phyloP scores from a whole-genome alignment of 306 rosid genomes.

The Sechiopsis laciniata region DNA sequence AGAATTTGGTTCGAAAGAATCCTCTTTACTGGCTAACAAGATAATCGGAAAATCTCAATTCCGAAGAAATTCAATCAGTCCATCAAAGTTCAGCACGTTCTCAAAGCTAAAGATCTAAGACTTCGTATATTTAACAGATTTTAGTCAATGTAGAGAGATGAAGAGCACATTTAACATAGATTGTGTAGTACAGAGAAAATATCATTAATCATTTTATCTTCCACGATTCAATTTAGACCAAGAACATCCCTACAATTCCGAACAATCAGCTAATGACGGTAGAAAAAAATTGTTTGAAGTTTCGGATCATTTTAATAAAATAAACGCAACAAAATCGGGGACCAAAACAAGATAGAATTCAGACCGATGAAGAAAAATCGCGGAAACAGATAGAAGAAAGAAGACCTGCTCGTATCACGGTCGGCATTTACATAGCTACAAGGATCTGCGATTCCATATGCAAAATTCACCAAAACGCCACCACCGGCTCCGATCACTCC shows the following conservation, averaged over 20 bases:
- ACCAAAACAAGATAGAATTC: not conserved
- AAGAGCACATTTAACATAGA: not conserved
- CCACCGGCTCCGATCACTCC: slow-evolving; percentile 85
- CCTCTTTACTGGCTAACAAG: not conserved
- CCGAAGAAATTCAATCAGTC: not conserved
- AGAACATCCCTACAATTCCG: slow-evolving; percentile 12
- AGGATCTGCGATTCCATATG: slow-evolving; percentile 99
- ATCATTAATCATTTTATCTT: not conserved
- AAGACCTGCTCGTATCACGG: slow-evolving; percentile 78
- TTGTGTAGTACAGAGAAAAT: not conserved
- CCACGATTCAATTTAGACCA: slow-evolving; percentile 16
- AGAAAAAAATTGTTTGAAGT: not conserved
- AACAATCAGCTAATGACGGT: slow-evolving; percentile 12
- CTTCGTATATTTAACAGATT: not conserved
- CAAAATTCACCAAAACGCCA: slow-evolving; percentile 59
- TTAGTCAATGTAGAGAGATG: slow-evolving; percentile 6
- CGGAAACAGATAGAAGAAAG: slow-evolving; percentile 23
- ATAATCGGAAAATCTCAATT: slow-evolving; percentile 16
- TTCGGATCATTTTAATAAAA: not conserved
- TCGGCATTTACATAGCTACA: slow-evolving; percentile 83
- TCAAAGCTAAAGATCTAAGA: not conserved
- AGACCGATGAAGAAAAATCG: not conserved
- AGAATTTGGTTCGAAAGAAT: not conserved
- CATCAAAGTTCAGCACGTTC: not conserved
- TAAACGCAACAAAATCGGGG: slow-evolving; percentile 2